Base-by-base conservation (phyloP, 805 yeast species). In the Cyberlindnera samutprakarnensis region DNA sequence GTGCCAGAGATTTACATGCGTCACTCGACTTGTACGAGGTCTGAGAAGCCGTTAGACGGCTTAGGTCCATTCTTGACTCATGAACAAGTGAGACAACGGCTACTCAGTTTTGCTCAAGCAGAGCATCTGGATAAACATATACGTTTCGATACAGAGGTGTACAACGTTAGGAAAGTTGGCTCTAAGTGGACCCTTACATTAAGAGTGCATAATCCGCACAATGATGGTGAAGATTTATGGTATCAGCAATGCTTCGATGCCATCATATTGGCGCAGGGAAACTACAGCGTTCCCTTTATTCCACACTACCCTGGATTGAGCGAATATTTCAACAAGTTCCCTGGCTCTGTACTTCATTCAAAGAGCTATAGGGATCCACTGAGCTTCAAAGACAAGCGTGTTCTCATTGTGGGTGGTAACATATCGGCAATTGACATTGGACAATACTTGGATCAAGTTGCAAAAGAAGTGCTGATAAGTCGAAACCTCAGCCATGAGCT, bases 401-500 rank as follows among this genome's bases (percentile, higher is more conserved):
- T 70, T 2, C 43, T 70, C 27, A 46, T 68, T 11, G 53, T 68
- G 26, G 75, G 75, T 5, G 64, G 68, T 4, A 54, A 61, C 30
- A 57, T 69, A 18, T 57, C 66, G 31, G 59, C 71, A 1, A 59
- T 60, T 30, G 70, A 68, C 42, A 43, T 68, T n/a, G 51, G 64
- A 5, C 72, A 67, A 41, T 69, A 70, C 38, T 43, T 68, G 1
- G 42, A 51, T 9, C 60, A 66, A 20, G 44, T 43, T 16, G 54
- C 49, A 31, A 57, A 43, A 36, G 58, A 44, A 42, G 68, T 81
- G 33, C 80, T 81, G 36, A 62, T 86, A 35, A 72, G 83, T 25
- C 64, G 95, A 34, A 75, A 77, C 41, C 76, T 88, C 79, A 76
- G 69, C 15, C 59, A 62, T 9, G 88, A 82, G 43, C 58, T 47